Evolutionary conservation across 2,329 filamentous ascomycete genomes (phyloP).

Genomic region (Aspergillus brunneoviolaceus): DNA sequence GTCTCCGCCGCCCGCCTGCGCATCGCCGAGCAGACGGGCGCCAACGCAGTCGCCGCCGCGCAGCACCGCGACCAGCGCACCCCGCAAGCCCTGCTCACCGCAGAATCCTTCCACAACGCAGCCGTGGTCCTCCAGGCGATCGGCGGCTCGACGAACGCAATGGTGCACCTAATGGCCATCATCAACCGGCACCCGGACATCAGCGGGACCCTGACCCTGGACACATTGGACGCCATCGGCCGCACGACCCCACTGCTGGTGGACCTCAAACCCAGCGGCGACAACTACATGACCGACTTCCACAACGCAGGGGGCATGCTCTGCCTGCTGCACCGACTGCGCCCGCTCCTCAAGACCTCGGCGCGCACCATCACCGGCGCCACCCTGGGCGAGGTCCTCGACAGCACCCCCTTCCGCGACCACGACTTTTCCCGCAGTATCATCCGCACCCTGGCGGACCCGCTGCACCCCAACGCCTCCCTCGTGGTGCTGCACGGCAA

Average conservation of each 20-base stretch:
- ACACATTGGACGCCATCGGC: slow-evolving; percentile 50
- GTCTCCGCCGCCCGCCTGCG: slow-evolving; percentile 52
- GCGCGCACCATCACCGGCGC: slow-evolving; percentile 49
- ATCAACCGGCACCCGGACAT: slow-evolving; percentile 53
- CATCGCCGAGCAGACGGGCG: slow-evolving; percentile 55
- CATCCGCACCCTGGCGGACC: slow-evolving; percentile 45
- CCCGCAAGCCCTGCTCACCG: slow-evolving; percentile 46
- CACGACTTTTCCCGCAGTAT: slow-evolving; percentile 44
- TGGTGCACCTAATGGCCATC: slow-evolving; percentile 56
- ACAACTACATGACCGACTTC: slow-evolving; percentile 56
- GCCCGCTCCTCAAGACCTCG: slow-evolving; percentile 46
- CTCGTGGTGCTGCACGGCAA: slow-evolving; percentile 49
- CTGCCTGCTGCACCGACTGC: slow-evolving; percentile 47
- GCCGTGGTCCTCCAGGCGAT: slow-evolving; percentile 55
- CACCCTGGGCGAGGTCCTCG: slow-evolving; percentile 48
- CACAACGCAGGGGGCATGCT: slow-evolving; percentile 55
- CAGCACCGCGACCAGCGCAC: slow-evolving; percentile 29
- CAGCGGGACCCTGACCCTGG: slow-evolving; percentile 45
- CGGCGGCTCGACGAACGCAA: slow-evolving; percentile 56
- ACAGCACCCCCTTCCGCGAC: slow-evolving; percentile 41
- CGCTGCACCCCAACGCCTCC: slow-evolving; percentile 46
- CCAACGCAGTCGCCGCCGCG: slow-evolving; percentile 48
- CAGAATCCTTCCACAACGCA: slow-evolving; percentile 53
- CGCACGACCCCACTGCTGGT: slow-evolving; percentile 47
- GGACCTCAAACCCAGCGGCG: slow-evolving; percentile 54